Conservation (phyloP, 2,329 filamentous ascomycete species). For the Fusarium sp. region DNA sequence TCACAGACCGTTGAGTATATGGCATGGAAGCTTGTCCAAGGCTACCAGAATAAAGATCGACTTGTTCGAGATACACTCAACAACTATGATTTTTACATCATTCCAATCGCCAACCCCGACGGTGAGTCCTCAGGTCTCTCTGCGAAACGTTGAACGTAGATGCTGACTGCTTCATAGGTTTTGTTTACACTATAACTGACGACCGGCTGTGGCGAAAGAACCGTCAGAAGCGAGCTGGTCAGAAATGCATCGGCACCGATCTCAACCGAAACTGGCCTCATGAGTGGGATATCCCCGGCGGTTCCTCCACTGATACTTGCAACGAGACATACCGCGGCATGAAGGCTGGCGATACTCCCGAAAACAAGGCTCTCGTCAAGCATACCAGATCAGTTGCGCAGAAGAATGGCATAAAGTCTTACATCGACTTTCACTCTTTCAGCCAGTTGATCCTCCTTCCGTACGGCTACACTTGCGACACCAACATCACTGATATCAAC, state of each 20-base stretch:
- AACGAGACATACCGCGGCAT: constrained; percentile 58
- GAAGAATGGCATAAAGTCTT: constrained; percentile 62
- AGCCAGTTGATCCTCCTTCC: constrained; percentile 66
- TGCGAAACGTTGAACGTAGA: rapidly evolving
- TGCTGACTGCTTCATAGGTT: constrained; percentile 51
- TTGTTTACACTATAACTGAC: constrained; percentile 55
- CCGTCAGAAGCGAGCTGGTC: constrained; percentile 53
- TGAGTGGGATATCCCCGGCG: constrained; percentile 60
- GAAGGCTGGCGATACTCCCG: constrained; percentile 56
- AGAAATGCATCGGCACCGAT: constrained; percentile 61
- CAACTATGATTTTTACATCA: constrained; percentile 73
- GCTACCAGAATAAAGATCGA: constrained; percentile 27
- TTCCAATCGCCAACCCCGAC: constrained; percentile 71
- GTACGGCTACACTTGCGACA: constrained; percentile 69
- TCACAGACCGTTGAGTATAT: constrained; percentile 37
- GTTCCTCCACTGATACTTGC: constrained; percentile 63
- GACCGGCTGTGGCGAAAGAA: constrained; percentile 72
- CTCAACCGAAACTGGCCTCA: constrained; percentile 70
- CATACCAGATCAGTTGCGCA: constrained; percentile 48
- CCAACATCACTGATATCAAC: constrained; percentile 55
- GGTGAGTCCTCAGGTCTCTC: constrained; percentile 47
- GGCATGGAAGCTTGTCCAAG: constrained; percentile 34
- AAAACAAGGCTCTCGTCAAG: constrained; percentile 59
- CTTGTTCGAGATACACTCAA: constrained; percentile 54
- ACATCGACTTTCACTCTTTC: constrained; percentile 73